Percentiles rank a stretch among this genome's conserved stretches.
phyloP scores from a whole-genome alignment of 257 asterid species.

The Nicotiana noctiflora region DNA sequence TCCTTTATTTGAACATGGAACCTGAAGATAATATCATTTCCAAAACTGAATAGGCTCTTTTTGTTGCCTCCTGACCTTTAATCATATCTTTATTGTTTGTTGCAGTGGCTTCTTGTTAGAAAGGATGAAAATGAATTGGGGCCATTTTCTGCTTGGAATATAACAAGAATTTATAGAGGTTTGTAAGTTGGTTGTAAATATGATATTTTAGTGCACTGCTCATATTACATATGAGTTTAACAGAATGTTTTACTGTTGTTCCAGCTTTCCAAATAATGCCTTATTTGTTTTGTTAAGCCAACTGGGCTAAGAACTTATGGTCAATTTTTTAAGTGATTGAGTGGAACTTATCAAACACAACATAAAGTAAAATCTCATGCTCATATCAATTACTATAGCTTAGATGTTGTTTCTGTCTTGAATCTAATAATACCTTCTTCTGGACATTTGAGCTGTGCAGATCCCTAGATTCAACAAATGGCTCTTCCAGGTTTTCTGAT shows the following conservation, averaged over 20 bases:
- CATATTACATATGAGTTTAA: background rate
- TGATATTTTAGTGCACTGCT: background rate
- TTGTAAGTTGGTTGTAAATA: too few relatives aligned
- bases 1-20: background rate
- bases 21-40: background rate
- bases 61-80: background rate
- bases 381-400: too few relatives aligned
- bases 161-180: too few relatives aligned
- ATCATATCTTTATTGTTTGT: conserved; percentile 19
- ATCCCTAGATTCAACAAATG: too few relatives aligned
- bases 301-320: background rate
- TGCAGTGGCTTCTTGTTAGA: conserved; percentile 81
- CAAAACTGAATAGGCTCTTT: background rate
- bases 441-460: too few relatives aligned
- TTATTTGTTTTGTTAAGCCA: background rate
- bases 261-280: background rate
- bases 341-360: background rate
- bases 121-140: conserved; percentile 73
- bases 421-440: too few relatives aligned
- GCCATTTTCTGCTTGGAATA: conserved; percentile 57
- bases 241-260: background rate
- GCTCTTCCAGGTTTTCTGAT: conserved; percentile 52
- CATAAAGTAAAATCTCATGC: too few relatives aligned
- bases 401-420: too few relatives aligned
- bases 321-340: background rate